Evolutionary conservation across 257 asterid species (phyloP).

Genomic region (Jasminum sambac): DNA sequence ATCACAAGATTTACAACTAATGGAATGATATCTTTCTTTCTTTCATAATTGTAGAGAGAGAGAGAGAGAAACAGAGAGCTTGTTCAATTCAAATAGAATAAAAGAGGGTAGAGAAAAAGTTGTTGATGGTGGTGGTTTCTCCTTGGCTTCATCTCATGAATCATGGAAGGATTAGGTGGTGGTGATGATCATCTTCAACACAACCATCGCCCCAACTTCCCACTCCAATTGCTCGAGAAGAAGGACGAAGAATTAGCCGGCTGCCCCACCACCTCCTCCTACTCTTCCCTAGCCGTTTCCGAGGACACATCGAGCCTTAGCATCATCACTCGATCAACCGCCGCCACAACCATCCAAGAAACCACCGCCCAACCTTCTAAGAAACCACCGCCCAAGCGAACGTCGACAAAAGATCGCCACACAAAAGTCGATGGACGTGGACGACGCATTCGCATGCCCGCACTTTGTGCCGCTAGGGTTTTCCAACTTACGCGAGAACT

Average conservation of each 20-base stretch:
- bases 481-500: slow-evolving; percentile 90
- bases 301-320: slow-evolving; percentile 42
- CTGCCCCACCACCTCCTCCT: slow-evolving; percentile 29
- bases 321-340: slow-evolving; percentile 27
- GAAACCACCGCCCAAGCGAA: slow-evolving; percentile 70
- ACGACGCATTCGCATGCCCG: slow-evolving; percentile 96
- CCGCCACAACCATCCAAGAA: slow-evolving; percentile 38
- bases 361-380: slow-evolving; percentile 53
- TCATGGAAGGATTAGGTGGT: slow-evolving; percentile 86
- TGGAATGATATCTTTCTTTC: slow-evolving; percentile 4
- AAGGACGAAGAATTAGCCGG: slow-evolving; percentile 54
- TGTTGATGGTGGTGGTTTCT: slow-evolving; percentile 1
- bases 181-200: slow-evolving; percentile 72
- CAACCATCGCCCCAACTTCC: slow-evolving; percentile 68
- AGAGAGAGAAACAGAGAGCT: slow-evolving; percentile 1
- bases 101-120: slow-evolving; percentile 4
- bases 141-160: slow-evolving; percentile 38
- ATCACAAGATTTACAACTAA: background rate
- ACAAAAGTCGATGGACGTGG: slow-evolving; percentile 95
- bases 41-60: slow-evolving; percentile 13
- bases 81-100: slow-evolving; percentile 26
- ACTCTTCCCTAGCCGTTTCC: slow-evolving; percentile 41
- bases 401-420: slow-evolving; percentile 89
- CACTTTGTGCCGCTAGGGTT: slow-evolving; percentile 95
- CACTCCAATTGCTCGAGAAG: slow-evolving; percentile 85